Conservation (phyloP, 768 basidiomycete genomes). For the Calocybe cyanea region DNA sequence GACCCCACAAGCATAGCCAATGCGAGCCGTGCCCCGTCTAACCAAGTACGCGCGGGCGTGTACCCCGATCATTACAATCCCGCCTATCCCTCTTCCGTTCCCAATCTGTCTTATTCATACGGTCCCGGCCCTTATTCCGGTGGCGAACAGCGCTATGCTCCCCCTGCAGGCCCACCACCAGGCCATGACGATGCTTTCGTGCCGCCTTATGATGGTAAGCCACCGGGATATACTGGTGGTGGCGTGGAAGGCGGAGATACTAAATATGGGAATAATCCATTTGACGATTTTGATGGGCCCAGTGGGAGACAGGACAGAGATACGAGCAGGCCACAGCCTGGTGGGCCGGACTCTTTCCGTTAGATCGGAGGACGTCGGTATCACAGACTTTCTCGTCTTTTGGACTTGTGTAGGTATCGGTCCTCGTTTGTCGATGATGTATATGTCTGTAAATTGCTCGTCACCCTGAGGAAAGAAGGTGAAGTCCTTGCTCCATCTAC, state of each 20-base stretch:
- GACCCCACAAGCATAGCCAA: constrained; percentile 63
- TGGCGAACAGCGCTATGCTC: constrained; percentile 30
- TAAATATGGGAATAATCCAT: constrained; percentile 46
- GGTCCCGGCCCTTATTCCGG: constrained; percentile 22
- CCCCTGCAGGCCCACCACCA: constrained; percentile 50
- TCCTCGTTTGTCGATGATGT: neutral
- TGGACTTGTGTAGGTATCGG: too few relatives aligned
- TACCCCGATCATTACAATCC: constrained; percentile 55
- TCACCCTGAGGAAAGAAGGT: too few relatives aligned
- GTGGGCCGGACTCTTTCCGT: constrained; percentile 29
- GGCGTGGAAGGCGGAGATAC: constrained; percentile 39
- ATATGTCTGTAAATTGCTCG: too few relatives aligned
- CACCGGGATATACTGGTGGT: constrained; percentile 45
- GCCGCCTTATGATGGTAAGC: constrained; percentile 37
- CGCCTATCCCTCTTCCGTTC: constrained; percentile 47
- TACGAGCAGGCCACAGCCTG: constrained; percentile 34
- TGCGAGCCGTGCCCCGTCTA: constrained; percentile 41
- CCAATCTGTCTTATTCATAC: constrained; percentile 28
- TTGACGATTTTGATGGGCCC: constrained; percentile 44
- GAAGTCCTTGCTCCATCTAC: too few relatives aligned
- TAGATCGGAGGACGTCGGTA: constrained; percentile 3
- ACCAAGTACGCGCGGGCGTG: constrained; percentile 30
- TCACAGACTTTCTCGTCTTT: neutral
- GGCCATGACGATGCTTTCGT: constrained; percentile 31
- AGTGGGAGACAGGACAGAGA: constrained; percentile 34